Conservation (phyloP, 2,329 filamentous ascomycete species). For the Didymella keratinophila region DNA sequence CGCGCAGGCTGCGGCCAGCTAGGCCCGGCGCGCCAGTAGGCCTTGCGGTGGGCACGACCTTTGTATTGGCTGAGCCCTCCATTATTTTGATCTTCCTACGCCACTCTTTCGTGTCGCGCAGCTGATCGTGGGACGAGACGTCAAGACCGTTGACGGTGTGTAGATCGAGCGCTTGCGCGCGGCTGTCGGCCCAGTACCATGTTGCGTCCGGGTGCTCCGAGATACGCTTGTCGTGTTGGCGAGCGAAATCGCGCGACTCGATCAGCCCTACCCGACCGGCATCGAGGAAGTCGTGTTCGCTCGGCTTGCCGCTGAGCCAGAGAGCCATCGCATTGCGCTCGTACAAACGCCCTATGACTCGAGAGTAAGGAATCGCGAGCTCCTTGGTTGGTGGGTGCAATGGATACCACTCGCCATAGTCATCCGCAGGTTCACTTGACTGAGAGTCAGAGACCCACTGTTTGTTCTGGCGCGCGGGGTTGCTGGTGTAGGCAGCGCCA, state of each 20-base stretch:
- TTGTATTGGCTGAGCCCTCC: constrained; percentile 39
- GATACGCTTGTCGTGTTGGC: constrained; percentile 59
- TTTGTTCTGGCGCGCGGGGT: constrained; percentile 45
- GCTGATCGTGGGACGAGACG: constrained; percentile 56
- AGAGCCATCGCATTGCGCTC: constrained; percentile 59
- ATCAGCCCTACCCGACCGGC: constrained; percentile 58
- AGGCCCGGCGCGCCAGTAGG: background rate
- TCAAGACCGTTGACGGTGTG: constrained; percentile 63
- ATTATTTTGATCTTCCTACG: constrained; percentile 56
- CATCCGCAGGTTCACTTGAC: constrained; percentile 35
- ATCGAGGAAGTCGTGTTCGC: constrained; percentile 39
- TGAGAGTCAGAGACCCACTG: constrained; percentile 28
- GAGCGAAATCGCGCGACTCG: constrained; percentile 58
- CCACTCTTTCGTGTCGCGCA: constrained; percentile 58
- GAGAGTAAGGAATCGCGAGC: constrained; percentile 59
- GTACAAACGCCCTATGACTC: constrained; percentile 63
- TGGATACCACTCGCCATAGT: constrained; percentile 62
- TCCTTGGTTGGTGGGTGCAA: constrained; percentile 53
- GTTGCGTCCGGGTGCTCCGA: constrained; percentile 41
- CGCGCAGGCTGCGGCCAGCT: constrained; percentile 12
- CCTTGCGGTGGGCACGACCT: constrained; percentile 7
- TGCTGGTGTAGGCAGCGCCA: constrained; percentile 59
- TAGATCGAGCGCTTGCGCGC: constrained; percentile 64
- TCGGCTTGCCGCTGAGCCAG: constrained; percentile 50
- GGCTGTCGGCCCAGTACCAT: constrained; percentile 67